Evolutionary conservation across 2,329 filamentous ascomycete genomes (phyloP), one percentile per base, ranked within the genome.

Genomic region (Penicillium sp.): DNA sequence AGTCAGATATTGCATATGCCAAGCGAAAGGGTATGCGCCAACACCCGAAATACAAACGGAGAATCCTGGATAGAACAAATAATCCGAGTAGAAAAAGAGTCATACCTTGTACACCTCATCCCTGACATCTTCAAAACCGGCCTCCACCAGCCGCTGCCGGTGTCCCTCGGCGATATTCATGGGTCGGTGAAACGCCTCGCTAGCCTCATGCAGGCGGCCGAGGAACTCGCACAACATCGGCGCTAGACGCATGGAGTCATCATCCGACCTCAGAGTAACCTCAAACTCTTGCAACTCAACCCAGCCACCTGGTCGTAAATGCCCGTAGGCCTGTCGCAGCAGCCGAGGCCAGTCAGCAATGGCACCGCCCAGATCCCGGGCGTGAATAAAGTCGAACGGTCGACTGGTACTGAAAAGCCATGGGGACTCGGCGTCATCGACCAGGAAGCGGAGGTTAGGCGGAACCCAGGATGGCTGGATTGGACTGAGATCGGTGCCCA

Each of bases 61-160:
- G 1, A 41, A 33, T 22, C 16, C n/a, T n/a, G 35, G 9, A 13
- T 8, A 13, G 19, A 9, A 19, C 3, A 13, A 24, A 33, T 19
- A 24, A 41, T 44, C 33, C 9, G 26, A 27, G 33, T 26, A 41
- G 10, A 3, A n/a, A n/a, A 31, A 7, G 1, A 3, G 48, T 62
- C 58, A 24, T 49, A 70, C 70, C 67, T 79, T 81, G 63, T 75
- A 80, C 6, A 80, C 63, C 2, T 75, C 70, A 63, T 84, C 79
- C 0, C 70, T 70, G 0, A 86, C 78, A 53, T 84, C 77, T 45
- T 75, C 71, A 59, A 86, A 86, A 0, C 84, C 84, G 0, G 79
- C 82, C 13, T 80, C 79, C 3, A 72, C 69, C 63, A 86, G 74
- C 53, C 78, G 75, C 43, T 73, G 68, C 58, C 75, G 73, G 37